These are phyloP conservation scores for Aphanomyces astaci DNA, from an alignment of 352 stramenopile species.

Conservation along the genomic window DNA sequence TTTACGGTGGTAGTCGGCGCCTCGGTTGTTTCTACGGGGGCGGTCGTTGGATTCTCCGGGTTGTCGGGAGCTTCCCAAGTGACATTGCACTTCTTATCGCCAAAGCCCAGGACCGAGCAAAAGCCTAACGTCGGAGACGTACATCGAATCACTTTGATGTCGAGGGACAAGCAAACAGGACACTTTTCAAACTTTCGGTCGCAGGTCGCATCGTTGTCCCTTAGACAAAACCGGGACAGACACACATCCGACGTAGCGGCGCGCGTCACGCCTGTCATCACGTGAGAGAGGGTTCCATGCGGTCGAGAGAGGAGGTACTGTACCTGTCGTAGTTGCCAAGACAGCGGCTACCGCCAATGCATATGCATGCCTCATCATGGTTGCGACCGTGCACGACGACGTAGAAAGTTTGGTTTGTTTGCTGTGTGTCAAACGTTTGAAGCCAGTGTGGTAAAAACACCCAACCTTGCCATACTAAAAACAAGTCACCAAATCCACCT, in stretches of 20 bases:
- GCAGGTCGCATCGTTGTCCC: neutral
- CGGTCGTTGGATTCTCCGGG: neutral
- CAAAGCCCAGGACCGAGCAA: slow-evolving; percentile 11
- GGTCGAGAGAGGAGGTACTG: no score
- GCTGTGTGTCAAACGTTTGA: no score
- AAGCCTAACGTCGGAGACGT: neutral
- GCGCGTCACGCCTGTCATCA: neutral
- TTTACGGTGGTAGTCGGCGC: neutral
- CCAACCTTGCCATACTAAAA: no score
- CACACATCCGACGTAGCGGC: no score
- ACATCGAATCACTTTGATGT: neutral
- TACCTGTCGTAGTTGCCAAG: no score
- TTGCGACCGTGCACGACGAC: no score
- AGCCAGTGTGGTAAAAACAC: no score
- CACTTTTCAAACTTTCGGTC: neutral
- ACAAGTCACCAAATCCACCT: no score
- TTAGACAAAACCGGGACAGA: neutral
- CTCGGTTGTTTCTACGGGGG: neutral
- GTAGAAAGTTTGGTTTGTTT: no score
- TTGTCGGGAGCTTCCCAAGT: neutral
- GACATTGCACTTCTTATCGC: neutral
- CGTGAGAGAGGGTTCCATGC: no score
- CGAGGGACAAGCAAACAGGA: slow-evolving; percentile 6
- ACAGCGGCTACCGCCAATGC: no score
- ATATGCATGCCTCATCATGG: no score